Conservation (phyloP, 192 early-diverging fungal species). For the Backusella liffmaniae region DNA sequence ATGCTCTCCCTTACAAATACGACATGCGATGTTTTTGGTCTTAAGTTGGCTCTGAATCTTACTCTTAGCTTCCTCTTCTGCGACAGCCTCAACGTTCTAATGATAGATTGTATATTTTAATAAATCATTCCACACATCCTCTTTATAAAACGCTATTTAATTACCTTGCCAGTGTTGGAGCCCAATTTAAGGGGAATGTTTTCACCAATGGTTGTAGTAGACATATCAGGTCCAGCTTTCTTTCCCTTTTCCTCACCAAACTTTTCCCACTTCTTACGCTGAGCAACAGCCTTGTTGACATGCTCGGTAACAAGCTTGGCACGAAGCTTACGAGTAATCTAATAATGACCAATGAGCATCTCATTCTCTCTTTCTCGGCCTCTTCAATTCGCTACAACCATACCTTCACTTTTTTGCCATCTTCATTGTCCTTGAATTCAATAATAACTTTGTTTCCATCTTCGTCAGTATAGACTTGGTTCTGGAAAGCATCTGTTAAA, state of each 20-base stretch:
- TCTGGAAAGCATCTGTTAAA: constrained; percentile 29
- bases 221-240: constrained; percentile 79
- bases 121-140: background rate
- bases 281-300: constrained; percentile 87
- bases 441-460: constrained; percentile 83
- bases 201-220: constrained; percentile 88
- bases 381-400: background rate
- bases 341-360: background rate
- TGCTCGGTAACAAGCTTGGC: constrained; percentile 75
- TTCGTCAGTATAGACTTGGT: constrained; percentile 59
- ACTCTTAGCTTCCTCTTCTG: constrained; percentile 63
- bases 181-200: constrained; percentile 80
- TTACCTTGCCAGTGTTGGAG: constrained; percentile 63
- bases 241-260: constrained; percentile 86
- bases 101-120: too few relatives aligned
- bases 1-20: constrained; percentile 96
- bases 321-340: constrained; percentile 80
- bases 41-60: constrained; percentile 58
- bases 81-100: constrained; percentile 35
- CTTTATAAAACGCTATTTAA: background rate
- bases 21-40: constrained; percentile 87
- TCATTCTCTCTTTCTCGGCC: background rate
- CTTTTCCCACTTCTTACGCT: constrained; percentile 91
- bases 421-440: constrained; percentile 83
- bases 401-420: constrained; percentile 91